Percentiles rank a stretch among this genome's conserved stretches.
Conservation (phyloP, 1,139 yeast species). For the Kurtzmaniella quercitrusa region DNA sequence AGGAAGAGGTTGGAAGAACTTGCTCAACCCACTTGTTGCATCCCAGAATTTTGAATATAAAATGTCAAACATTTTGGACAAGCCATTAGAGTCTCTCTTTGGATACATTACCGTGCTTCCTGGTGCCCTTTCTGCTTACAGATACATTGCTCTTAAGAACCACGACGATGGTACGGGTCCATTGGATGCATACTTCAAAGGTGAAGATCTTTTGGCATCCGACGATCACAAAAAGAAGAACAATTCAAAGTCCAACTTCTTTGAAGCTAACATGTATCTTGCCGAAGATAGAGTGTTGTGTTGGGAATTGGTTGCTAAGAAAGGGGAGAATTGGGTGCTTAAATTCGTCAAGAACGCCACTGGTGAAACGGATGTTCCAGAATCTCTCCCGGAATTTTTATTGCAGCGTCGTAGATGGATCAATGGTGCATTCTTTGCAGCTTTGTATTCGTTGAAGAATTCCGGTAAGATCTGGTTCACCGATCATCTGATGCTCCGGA, state of each 20-base stretch:
- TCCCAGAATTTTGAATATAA: constrained; percentile 96
- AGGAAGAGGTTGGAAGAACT: constrained; percentile 76
- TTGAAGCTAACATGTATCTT: constrained; percentile 93
- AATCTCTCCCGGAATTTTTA: constrained; percentile 80
- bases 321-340: constrained; percentile 83
- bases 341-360: constrained; percentile 90
- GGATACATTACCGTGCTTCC: constrained; percentile 94
- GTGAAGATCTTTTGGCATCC: constrained; percentile 57
- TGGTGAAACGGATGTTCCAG: constrained; percentile 98
- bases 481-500: constrained; percentile 73
- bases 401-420: constrained; percentile 98
- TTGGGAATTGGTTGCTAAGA: constrained; percentile 94
- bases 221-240: constrained; percentile 22
- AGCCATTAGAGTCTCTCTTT: constrained; percentile 88
- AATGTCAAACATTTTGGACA: constrained; percentile 91
- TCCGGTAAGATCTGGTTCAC: constrained; percentile 81
- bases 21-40: constrained; percentile 88
- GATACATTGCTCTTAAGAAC: constrained; percentile 82
- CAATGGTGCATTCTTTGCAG: constrained; percentile 97
- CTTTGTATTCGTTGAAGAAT: constrained; percentile 79
- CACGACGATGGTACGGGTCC: constrained; percentile 94
- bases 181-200: constrained; percentile 79
- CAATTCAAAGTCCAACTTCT: constrained; percentile 60
- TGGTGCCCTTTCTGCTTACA: constrained; percentile 92
- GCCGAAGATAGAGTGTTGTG: constrained; percentile 97